Percentiles rank a stretch among this genome's conserved stretches.
These are phyloP conservation scores for Penicillium sp. DNA, from an alignment of 2,329 filamentous ascomycete genomes.

Conservation along the genomic window DNA sequence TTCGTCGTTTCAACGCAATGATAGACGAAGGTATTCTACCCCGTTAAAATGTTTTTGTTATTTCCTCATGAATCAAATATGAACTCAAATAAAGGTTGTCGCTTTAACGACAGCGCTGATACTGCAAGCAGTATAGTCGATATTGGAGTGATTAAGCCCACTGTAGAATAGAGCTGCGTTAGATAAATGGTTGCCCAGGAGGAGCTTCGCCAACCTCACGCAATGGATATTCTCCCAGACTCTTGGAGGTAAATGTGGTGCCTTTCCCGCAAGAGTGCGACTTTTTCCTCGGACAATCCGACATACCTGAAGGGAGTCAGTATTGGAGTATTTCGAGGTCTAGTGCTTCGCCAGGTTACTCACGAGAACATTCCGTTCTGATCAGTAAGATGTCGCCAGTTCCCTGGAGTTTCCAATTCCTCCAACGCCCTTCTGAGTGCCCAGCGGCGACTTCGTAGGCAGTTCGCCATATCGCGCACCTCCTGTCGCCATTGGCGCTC, in stretches of 20 bases:
- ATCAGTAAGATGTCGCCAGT: constrained; percentile 17
- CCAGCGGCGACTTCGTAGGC: constrained; percentile 9
- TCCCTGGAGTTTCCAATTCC: constrained; percentile 18
- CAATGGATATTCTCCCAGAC: constrained; percentile 20
- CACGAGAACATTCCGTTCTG: constrained; percentile 24
- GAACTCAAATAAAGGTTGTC: background rate
- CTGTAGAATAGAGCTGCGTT: constrained; percentile 4
- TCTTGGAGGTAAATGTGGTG: constrained; percentile 22
- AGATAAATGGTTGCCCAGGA: background rate
- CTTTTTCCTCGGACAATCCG: constrained; percentile 16
- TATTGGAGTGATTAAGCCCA: constrained; percentile 19
- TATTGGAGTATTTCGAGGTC: background rate
- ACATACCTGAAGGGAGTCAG: constrained; percentile 18
- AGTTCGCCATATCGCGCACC: constrained; percentile 14
- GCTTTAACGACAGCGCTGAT: constrained; percentile 20
- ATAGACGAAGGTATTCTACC: too few relatives aligned
- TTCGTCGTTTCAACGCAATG: too few relatives aligned
- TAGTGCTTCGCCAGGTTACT: background rate
- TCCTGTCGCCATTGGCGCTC: constrained; percentile 17
- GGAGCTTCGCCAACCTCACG: constrained; percentile 2
- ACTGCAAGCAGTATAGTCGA: constrained; percentile 14
- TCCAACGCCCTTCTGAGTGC: constrained; percentile 9
- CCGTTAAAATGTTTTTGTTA: too few relatives aligned
- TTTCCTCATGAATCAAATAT: background rate
- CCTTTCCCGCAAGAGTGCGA: constrained; percentile 10